phyloP scores from a whole-genome alignment of 1,139 yeast species.

The Taphrina pruni region DNA sequence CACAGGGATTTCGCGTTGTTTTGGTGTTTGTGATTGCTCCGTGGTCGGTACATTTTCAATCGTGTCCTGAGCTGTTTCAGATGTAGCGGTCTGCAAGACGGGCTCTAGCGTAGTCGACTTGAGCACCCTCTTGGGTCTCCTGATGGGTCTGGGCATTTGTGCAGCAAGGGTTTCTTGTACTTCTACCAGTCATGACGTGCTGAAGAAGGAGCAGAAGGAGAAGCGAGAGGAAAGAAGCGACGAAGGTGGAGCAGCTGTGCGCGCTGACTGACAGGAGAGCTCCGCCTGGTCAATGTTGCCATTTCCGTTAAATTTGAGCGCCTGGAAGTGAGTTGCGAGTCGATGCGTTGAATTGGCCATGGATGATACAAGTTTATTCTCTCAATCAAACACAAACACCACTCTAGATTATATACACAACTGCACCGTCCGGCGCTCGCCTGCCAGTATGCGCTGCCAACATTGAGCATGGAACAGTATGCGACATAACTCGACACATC shows the following conservation, averaged over 20 bases:
- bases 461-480: not conserved
- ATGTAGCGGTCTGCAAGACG: not conserved
- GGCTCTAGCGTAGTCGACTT: not conserved
- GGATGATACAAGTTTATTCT: no score
- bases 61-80: not conserved
- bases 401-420: no score
- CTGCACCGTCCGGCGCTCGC: no score
- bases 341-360: not conserved
- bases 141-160: conserved; percentile 24
- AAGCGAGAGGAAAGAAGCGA: not conserved
- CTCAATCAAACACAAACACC: no score
- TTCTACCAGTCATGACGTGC: conserved; percentile 3
- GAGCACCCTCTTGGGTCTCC: conserved; percentile 8
- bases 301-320: not conserved
- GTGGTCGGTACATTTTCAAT: not conserved
- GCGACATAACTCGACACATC: not conserved
- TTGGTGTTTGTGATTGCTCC: not conserved
- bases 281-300: not conserved
- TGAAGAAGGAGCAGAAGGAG: not conserved
- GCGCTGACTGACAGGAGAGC: not conserved
- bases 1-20: not conserved
- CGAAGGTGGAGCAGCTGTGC: conserved; percentile 2
- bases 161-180: not conserved
- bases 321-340: not conserved
- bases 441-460: not conserved